Evolutionary conservation across 176 grass and related monocot species (phyloP).

Genomic region (Guadua angustifolia): DNA sequence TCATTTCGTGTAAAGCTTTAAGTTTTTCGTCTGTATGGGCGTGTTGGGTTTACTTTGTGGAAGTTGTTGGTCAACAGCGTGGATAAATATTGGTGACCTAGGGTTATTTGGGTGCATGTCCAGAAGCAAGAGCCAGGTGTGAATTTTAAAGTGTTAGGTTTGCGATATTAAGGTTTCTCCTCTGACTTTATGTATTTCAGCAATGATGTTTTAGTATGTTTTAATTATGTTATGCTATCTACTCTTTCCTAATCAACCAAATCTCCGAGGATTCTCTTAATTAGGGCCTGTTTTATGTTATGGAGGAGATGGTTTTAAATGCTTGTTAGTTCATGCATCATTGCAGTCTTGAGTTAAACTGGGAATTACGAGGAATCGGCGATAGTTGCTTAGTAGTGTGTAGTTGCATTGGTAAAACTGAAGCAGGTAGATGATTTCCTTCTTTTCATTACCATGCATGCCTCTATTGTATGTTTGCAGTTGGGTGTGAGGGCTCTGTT

Average conservation of each 20-base stretch:
- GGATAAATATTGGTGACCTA: background rate
- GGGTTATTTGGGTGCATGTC: background rate
- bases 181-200: background rate
- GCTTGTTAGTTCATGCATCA: background rate
- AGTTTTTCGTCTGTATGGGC: background rate
- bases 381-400: background rate
- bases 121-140: background rate
- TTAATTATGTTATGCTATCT: background rate
- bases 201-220: constrained; percentile 12
- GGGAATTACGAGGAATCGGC: background rate
- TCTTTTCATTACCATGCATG: background rate
- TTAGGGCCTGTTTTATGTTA: background rate
- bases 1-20: constrained; percentile 22
- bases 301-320: constrained; percentile 26
- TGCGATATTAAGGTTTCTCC: background rate
- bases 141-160: constrained; percentile 5
- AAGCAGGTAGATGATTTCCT: background rate
- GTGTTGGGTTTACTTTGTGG: background rate
- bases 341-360: constrained; percentile 10
- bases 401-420: constrained; percentile 8
- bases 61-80: constrained; percentile 24
- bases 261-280: background rate
- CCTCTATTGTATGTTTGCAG: constrained; percentile 11
- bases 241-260: constrained; percentile 22
- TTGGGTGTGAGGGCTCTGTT: background rate